A percentile compares a stretch with the other conserved stretches of the same genome.
Conservation (phyloP, 805 yeast genomes). For the Ogataea nitratoaversa region DNA sequence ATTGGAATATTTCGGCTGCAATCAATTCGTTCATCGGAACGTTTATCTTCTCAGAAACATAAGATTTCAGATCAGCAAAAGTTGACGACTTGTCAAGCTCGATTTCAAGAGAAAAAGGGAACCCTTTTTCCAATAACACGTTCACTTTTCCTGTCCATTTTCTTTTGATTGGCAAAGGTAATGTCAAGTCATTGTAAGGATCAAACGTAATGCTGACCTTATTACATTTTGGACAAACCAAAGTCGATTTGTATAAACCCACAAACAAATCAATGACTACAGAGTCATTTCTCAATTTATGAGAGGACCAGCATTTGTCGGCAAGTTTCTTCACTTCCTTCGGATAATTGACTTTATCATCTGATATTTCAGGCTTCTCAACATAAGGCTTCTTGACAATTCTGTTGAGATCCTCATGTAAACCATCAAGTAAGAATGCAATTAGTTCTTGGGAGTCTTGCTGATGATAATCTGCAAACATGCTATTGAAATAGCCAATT, state of each 20-base stretch:
- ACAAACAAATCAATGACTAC: constrained; percentile 81
- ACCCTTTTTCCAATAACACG: constrained; percentile 55
- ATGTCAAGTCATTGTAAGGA: constrained; percentile 85
- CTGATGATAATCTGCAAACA: constrained; percentile 79
- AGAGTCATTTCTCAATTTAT: constrained; percentile 78
- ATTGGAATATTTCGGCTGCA: constrained; percentile 61
- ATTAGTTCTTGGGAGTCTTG: constrained; percentile 94
- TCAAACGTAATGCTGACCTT: constrained; percentile 86
- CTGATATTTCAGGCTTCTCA: constrained; percentile 79
- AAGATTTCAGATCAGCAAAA: constrained; percentile 56
- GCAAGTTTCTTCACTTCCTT: constrained; percentile 62
- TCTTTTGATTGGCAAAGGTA: constrained; percentile 78
- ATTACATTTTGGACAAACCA: constrained; percentile 80
- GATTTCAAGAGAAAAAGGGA: constrained; percentile 55
- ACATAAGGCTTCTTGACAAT: constrained; percentile 78
- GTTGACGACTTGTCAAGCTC: constrained; percentile 67
- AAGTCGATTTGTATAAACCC: constrained; percentile 85
- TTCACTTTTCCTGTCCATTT: constrained; percentile 66
- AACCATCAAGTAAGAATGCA: constrained; percentile 80
- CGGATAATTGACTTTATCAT: constrained; percentile 52
- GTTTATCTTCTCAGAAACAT: constrained; percentile 48
- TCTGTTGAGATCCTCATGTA: constrained; percentile 90
- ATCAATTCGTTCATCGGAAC: constrained; percentile 36
- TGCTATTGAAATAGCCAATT: constrained; percentile 71
- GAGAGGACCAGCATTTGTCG: constrained; percentile 72